These are phyloP conservation scores for Sistotremastrum niveocremeum DNA, from an alignment of 768 basidiomycete species.

Conservation along the genomic window DNA sequence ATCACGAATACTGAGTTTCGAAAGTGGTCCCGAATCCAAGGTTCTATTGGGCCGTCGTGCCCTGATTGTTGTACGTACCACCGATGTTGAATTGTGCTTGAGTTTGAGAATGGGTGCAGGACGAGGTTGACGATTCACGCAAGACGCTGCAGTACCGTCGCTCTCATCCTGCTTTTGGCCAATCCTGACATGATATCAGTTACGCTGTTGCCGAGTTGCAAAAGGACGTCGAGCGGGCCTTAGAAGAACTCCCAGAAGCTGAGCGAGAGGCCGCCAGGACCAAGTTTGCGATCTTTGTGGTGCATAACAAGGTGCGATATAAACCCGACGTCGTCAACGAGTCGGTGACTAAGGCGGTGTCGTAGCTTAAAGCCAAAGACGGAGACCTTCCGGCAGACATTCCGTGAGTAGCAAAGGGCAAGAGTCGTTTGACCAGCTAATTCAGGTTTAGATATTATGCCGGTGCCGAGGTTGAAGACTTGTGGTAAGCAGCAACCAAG, in stretches of 20 bases:
- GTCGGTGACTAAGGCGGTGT: too few species aligned
- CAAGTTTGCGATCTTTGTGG: slow-evolving; percentile 85
- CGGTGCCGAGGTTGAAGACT: slow-evolving; percentile 59
- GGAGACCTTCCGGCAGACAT: slow-evolving; percentile 55
- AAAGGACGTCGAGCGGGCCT: slow-evolving; percentile 72
- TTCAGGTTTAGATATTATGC: slow-evolving; percentile 50
- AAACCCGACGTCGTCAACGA: too few species aligned
- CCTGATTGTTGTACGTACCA: slow-evolving; percentile 60
- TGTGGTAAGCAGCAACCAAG: slow-evolving; percentile 41
- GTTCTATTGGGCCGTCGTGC: slow-evolving; percentile 67
- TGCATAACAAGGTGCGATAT: slow-evolving; percentile 59
- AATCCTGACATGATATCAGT: slow-evolving; percentile 23
- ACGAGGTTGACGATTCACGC: slow-evolving; percentile 80
- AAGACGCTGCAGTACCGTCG: slow-evolving; percentile 72
- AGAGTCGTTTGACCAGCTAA: neutral
- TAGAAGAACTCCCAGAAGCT: slow-evolving; percentile 48
- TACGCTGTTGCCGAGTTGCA: slow-evolving; percentile 85
- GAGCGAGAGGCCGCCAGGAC: slow-evolving; percentile 67
- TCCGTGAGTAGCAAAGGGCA: slow-evolving; percentile 31
- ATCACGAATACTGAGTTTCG: neutral
- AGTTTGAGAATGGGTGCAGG: slow-evolving; percentile 27
- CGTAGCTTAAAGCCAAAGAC: slow-evolving; percentile 56
- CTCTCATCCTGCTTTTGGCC: neutral
- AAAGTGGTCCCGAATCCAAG: slow-evolving; percentile 52
- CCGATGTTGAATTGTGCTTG: neutral